Conservation (phyloP, 2,329 filamentous ascomycete genomes). For the Aspergillus aculeatus region DNA sequence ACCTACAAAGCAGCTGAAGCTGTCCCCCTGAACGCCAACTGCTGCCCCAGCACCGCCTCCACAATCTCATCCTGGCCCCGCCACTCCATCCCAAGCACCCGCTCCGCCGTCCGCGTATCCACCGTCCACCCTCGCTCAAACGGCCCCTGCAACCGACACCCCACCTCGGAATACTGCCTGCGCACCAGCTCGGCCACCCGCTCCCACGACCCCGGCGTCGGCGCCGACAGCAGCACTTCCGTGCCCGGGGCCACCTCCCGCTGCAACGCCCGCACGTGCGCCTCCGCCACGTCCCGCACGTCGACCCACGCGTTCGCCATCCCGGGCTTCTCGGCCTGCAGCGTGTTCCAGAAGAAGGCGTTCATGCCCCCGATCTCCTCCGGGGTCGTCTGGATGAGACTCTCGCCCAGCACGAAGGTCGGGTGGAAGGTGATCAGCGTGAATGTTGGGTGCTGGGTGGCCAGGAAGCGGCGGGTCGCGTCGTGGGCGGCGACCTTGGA, state of each 20-base stretch:
- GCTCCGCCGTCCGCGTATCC: conserved; percentile 65
- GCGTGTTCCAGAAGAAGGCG: neutral
- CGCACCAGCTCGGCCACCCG: conserved; percentile 12
- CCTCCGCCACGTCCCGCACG: conserved; percentile 22
- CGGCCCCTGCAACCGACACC: conserved; percentile 5
- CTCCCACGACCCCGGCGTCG: conserved; percentile 11
- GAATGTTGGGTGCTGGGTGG: neutral
- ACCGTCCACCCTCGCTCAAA: conserved; percentile 63
- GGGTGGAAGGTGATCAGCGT: neutral
- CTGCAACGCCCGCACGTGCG: conserved; percentile 19
- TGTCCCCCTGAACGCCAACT: conserved; percentile 10
- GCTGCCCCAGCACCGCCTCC: conserved; percentile 18
- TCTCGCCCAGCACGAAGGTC: neutral
- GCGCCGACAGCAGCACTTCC: conserved; percentile 14
- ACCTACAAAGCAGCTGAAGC: too few species aligned
- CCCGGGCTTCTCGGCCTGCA: neutral
- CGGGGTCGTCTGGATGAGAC: neutral
- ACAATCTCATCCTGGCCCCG: conserved; percentile 11
- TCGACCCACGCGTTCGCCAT: conserved; percentile 17
- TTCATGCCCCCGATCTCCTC: conserved; percentile 1
- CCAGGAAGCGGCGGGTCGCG: neutral
- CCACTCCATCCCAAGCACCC: conserved; percentile 16
- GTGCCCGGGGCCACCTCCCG: conserved; percentile 5
- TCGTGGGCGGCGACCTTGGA: neutral
- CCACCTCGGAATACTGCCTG: conserved; percentile 12